These are phyloP conservation scores for Scheffersomyces insectosa DNA, from an alignment of 1,139 yeast genomes.

Conservation along the genomic window DNA sequence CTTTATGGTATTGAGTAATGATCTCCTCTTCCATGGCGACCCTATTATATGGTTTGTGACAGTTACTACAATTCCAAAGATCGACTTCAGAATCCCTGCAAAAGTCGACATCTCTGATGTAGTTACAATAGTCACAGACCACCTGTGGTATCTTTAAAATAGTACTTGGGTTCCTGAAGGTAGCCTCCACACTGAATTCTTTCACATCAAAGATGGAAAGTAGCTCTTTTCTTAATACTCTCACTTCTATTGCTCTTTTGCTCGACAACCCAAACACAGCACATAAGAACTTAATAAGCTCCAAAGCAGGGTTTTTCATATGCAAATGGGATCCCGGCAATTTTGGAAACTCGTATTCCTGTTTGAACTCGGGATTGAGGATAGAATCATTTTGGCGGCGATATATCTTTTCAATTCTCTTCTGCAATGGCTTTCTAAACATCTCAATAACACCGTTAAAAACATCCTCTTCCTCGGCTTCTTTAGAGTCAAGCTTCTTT, in stretches of 20 bases:
- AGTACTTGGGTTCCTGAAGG: conserved; percentile 75
- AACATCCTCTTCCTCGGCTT: conserved; percentile 28
- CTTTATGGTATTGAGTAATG: conserved; percentile 60
- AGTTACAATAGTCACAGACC: conserved; percentile 79
- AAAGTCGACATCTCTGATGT: conserved; percentile 73
- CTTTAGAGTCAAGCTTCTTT: conserved; percentile 33
- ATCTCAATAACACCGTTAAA: conserved; percentile 45
- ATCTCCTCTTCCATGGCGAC: conserved; percentile 77
- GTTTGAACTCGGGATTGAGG: conserved; percentile 61
- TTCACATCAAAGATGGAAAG: conserved; percentile 72
- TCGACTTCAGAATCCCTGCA: conserved; percentile 61
- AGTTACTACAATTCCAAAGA: conserved; percentile 70
- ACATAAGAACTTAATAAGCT: conserved; percentile 73
- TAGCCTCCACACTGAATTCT: conserved; percentile 80
- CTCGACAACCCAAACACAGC: conserved; percentile 71
- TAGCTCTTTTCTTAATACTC: conserved; percentile 74
- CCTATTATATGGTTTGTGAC: conserved; percentile 64
- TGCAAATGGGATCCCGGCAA: conserved; percentile 68
- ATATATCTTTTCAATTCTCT: conserved; percentile 64
- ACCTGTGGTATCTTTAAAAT: conserved; percentile 67
- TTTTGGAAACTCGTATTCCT: conserved; percentile 69
- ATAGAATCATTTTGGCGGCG: conserved; percentile 73
- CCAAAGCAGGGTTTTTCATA: conserved; percentile 73
- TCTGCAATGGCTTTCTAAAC: conserved; percentile 65
- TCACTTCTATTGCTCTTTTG: conserved; percentile 66